Conservation (phyloP, 192 early-diverging fungal species). For the Mortierella hygrophila region DNA sequence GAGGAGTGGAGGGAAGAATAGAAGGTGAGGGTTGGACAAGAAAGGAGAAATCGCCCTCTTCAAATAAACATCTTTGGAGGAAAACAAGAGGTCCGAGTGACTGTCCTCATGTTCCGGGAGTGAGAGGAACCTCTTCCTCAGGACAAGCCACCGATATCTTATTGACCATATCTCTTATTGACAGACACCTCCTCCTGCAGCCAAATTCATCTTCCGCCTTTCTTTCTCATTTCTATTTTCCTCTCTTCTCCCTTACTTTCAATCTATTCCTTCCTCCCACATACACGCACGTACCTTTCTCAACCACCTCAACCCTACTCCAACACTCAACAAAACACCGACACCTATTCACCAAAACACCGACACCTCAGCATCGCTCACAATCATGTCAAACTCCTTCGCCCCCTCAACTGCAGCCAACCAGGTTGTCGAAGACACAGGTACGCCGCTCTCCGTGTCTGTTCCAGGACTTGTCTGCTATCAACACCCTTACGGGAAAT, state of each 20-base stretch:
- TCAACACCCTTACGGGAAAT: background rate
- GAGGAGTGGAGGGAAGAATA: slow-evolving; percentile 14
- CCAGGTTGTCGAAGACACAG: slow-evolving; percentile 66
- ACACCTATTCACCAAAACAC: too few relatives aligned
- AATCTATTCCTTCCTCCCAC: background rate
- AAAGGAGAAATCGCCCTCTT: background rate
- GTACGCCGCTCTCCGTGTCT: slow-evolving; percentile 25
- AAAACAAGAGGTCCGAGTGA: background rate
- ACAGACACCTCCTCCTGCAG: background rate
- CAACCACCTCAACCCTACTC: slow-evolving; percentile 1
- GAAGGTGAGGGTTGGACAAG: slow-evolving; percentile 9
- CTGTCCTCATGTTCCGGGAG: background rate
- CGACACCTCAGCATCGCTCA: background rate
- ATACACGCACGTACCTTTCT: background rate
- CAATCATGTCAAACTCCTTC: slow-evolving; percentile 13
- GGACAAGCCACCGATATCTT: slow-evolving; percentile 14
- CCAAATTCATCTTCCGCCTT: slow-evolving; percentile 2
- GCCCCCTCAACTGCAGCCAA: slow-evolving; percentile 60
- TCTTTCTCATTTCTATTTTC: slow-evolving; percentile 1
- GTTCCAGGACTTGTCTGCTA: background rate
- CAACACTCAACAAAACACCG: too few relatives aligned
- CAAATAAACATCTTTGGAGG: background rate
- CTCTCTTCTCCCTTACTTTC: background rate
- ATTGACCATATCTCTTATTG: slow-evolving; percentile 19
- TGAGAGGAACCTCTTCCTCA: background rate